Conservation (phyloP, 2,329 filamentous ascomycete genomes). For the Sporothrix euskadiensis region DNA sequence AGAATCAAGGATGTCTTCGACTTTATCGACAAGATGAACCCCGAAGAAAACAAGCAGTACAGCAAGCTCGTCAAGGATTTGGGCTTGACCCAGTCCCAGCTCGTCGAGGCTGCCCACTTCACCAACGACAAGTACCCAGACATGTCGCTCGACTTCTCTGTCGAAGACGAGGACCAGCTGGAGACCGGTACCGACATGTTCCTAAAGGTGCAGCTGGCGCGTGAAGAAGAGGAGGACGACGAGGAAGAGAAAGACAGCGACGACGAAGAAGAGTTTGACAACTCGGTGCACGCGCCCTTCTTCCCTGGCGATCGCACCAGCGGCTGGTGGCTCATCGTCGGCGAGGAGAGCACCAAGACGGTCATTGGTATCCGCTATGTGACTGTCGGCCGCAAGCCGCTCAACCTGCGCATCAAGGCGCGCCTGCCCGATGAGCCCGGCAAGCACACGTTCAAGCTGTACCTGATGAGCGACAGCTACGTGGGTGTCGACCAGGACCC, state of each 20-base stretch:
- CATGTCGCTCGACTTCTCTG: slow-evolving; percentile 83
- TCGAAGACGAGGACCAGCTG: slow-evolving; percentile 78
- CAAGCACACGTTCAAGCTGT: slow-evolving; percentile 84
- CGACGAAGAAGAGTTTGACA: slow-evolving; percentile 69
- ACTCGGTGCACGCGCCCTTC: slow-evolving; percentile 90
- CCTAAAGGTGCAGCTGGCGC: slow-evolving; percentile 79
- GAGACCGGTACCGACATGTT: slow-evolving; percentile 78
- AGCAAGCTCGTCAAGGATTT: slow-evolving; percentile 73
- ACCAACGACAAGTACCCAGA: slow-evolving; percentile 97
- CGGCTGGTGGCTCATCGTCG: slow-evolving; percentile 98
- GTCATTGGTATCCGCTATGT: slow-evolving; percentile 93
- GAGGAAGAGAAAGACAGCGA: slow-evolving; percentile 42
- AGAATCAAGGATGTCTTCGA: slow-evolving; percentile 93
- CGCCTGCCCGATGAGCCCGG: slow-evolving; percentile 76
- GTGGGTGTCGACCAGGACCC: slow-evolving; percentile 96
- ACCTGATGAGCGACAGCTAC: slow-evolving; percentile 96
- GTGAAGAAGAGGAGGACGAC: slow-evolving; percentile 73
- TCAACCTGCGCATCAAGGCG: slow-evolving; percentile 82
- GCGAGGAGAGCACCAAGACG: slow-evolving; percentile 84
- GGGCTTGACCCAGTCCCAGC: slow-evolving; percentile 75
- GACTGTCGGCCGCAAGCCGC: slow-evolving; percentile 70
- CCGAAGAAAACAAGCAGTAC: slow-evolving; percentile 85
- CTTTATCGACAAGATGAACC: slow-evolving; percentile 99
- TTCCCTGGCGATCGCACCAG: slow-evolving; percentile 90
- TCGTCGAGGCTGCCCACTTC: slow-evolving; percentile 87